Evolutionary conservation across 805 yeast genomes (phyloP).

Genomic region (Myxozyma vanderwaltii): DNA sequence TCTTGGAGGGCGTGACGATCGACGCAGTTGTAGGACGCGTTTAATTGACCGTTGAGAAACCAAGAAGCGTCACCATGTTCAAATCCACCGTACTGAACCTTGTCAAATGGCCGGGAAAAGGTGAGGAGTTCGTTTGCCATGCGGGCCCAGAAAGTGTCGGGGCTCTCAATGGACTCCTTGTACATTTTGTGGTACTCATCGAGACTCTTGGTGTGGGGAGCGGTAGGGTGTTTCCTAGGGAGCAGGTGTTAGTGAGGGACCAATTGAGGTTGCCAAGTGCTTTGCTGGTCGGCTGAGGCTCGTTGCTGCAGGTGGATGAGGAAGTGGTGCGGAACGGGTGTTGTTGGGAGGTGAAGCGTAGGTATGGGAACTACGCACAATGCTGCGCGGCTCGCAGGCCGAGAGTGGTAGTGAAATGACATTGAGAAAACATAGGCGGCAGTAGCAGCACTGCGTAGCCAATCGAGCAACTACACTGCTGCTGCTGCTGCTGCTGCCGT

Average conservation of each 20-base stretch:
- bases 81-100: slow-evolving; percentile 64
- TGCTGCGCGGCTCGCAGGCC: neutral
- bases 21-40: slow-evolving; percentile 91
- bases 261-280: too few species aligned
- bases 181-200: slow-evolving; percentile 73
- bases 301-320: slow-evolving; percentile 46
- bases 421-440: too few species aligned
- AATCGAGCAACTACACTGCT: too few species aligned
- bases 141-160: slow-evolving; percentile 77
- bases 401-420: too few species aligned
- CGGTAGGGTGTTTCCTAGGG: slow-evolving; percentile 49
- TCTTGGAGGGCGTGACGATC: slow-evolving; percentile 90
- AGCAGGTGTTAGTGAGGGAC: neutral
- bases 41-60: slow-evolving; percentile 91
- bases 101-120: slow-evolving; percentile 79
- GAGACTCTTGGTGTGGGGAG: slow-evolving; percentile 60
- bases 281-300: slow-evolving; percentile 58
- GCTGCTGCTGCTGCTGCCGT: too few species aligned
- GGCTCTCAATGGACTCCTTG: slow-evolving; percentile 73
- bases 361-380: slow-evolving; percentile 8
- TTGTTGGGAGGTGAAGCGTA: slow-evolving; percentile 6
- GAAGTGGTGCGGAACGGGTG: neutral
- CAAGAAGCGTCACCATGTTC: slow-evolving; percentile 83
- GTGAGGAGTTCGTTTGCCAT: slow-evolving; percentile 69
- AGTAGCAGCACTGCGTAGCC: too few species aligned